phyloP scores from a whole-genome alignment of 441 rosid species.

The Jatropha podagrica region DNA sequence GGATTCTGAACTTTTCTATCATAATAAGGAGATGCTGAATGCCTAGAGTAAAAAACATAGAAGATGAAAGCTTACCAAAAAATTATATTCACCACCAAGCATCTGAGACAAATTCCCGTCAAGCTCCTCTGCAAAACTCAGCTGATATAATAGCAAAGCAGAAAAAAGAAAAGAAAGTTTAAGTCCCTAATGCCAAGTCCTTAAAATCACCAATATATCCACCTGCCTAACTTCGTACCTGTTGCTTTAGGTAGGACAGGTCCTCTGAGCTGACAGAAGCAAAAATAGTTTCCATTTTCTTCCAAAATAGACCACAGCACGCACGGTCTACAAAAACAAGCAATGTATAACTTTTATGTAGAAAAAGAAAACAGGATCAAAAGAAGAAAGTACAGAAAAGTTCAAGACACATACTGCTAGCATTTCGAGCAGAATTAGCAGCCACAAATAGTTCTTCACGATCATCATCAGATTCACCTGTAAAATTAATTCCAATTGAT shows the following conservation, averaged over 20 bases:
- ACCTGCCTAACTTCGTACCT: slow-evolving; percentile 45
- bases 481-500: slow-evolving; percentile 22
- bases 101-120: slow-evolving; percentile 61
- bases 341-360: not conserved
- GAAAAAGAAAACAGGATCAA: not conserved
- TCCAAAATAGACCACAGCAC: slow-evolving; percentile 80
- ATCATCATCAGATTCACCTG: slow-evolving; percentile 94
- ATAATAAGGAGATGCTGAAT: not conserved
- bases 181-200: slow-evolving; percentile 8
- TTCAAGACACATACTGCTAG: slow-evolving; percentile 54
- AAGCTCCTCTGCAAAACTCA: slow-evolving; percentile 67
- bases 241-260: slow-evolving; percentile 67
- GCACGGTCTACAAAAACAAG: slow-evolving; percentile 56
- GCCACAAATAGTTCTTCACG: slow-evolving; percentile 80
- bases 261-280: slow-evolving; percentile 60
- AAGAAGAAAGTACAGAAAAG: slow-evolving; percentile 13
- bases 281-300: slow-evolving; percentile 79
- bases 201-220: slow-evolving; percentile 16
- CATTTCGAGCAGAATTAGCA: slow-evolving; percentile 74
- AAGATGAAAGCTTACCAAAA: slow-evolving; percentile 42
- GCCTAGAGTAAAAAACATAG: slow-evolving; percentile 3
- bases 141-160: slow-evolving; percentile 44
- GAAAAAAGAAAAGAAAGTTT: slow-evolving; percentile 17
- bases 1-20: not conserved
- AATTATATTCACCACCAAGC: slow-evolving; percentile 39